Conservation (phyloP, 352 stramenopile genomes). For the Phytophthora fragariaefolia region DNA sequence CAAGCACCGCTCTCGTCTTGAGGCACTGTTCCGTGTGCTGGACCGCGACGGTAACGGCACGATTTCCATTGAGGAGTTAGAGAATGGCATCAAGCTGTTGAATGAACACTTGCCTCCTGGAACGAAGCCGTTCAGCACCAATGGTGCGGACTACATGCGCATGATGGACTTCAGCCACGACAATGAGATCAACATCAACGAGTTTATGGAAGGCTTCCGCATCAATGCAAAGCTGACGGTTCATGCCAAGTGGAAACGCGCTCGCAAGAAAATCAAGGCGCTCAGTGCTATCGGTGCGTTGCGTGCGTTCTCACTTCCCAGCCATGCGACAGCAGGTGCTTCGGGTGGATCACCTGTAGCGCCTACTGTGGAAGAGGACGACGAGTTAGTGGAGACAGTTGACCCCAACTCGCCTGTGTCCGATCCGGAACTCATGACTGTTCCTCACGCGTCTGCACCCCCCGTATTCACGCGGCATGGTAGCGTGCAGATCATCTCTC, state of each 20-base stretch:
- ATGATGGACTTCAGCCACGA: conserved; percentile 89
- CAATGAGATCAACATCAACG: conserved; percentile 91
- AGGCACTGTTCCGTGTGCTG: conserved; percentile 85
- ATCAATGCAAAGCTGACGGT: conserved; percentile 88
- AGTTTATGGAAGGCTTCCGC: conserved; percentile 91
- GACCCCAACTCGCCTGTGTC: conserved; percentile 31
- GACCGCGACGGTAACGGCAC: conserved; percentile 85
- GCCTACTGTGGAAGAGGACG: conserved; percentile 15
- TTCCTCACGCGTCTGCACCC: conserved; percentile 39
- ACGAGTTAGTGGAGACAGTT: conserved; percentile 11
- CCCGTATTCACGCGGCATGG: conserved; percentile 67
- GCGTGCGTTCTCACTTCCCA: conserved; percentile 41
- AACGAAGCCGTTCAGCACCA: conserved; percentile 74
- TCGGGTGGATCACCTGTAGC: conserved; percentile 23
- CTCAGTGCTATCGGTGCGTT: conserved; percentile 81
- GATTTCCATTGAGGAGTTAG: conserved; percentile 83
- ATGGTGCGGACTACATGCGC: conserved; percentile 80
- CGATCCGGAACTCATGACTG: conserved; percentile 40
- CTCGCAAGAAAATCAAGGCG: conserved; percentile 87
- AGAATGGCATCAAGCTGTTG: conserved; percentile 80
- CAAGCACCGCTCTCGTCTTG: conserved; percentile 76
- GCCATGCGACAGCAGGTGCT: conserved; percentile 33
- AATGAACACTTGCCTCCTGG: conserved; percentile 78
- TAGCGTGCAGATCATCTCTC: conserved; percentile 70
- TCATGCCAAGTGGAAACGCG: conserved; percentile 88